A percentile compares a stretch with the other conserved stretches of the same genome.
phyloP scores from a whole-genome alignment of 1,139 yeast genomes.

The Hemisphaericaspora subhashii region DNA sequence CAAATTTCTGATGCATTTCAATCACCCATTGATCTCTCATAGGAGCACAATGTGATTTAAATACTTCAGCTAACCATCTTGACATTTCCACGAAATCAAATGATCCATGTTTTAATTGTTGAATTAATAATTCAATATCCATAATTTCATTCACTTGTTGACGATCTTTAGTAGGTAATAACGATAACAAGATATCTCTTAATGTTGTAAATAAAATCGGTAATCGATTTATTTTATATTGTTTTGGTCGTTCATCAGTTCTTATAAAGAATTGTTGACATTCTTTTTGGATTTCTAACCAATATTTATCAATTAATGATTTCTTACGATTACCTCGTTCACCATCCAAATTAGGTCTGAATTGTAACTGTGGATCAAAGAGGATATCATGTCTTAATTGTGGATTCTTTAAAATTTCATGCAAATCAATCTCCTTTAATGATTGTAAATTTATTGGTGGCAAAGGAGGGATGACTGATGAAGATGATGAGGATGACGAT shows the following conservation, averaged over 20 bases:
- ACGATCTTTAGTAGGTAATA: slow-evolving; percentile 79
- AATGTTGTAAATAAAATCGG: slow-evolving; percentile 74
- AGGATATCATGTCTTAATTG: slow-evolving; percentile 90
- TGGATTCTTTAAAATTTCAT: slow-evolving; percentile 87
- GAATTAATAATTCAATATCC: slow-evolving; percentile 75
- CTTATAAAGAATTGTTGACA: slow-evolving; percentile 41
- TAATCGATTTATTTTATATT: slow-evolving; percentile 46
- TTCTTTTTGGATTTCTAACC: slow-evolving; percentile 75
- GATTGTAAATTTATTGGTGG: slow-evolving; percentile 90
- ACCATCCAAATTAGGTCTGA: slow-evolving; percentile 89
- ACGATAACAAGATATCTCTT: slow-evolving; percentile 70
- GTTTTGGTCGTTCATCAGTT: slow-evolving; percentile 6
- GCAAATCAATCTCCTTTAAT: slow-evolving; percentile 81
- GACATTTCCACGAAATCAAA: slow-evolving; percentile 70
- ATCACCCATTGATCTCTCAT: slow-evolving; percentile 92
- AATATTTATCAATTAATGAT: slow-evolving; percentile 72
- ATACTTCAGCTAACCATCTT: slow-evolving; percentile 68
- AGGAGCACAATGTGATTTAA: slow-evolving; percentile 90
- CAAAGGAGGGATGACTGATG: slow-evolving; percentile 31
- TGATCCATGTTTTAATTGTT: slow-evolving; percentile 68
- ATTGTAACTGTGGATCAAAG: slow-evolving; percentile 90
- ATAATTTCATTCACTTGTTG: slow-evolving; percentile 68
- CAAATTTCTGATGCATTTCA: slow-evolving; percentile 73
- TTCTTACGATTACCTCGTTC: slow-evolving; percentile 84
- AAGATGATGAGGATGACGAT: slow-evolving; percentile 14